Percentiles rank a stretch among this genome's conserved stretches.
phyloP scores from a whole-genome alignment of 164 flowering plant species.

The Piper betle region DNA sequence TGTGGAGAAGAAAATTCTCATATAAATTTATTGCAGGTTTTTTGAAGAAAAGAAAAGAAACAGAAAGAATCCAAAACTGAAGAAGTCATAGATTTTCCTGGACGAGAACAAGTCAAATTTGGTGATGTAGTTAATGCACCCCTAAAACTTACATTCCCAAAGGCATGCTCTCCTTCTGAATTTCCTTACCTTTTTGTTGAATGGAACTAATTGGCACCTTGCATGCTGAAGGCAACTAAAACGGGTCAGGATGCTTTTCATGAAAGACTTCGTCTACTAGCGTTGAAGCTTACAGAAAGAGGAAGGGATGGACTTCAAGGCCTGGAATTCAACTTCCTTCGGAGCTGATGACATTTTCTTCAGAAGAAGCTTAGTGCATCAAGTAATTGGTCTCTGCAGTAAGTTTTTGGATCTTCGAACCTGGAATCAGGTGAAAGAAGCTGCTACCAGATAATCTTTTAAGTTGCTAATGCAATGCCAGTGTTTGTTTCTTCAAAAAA shows the following conservation, averaged over 20 bases:
- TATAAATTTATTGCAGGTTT: conserved; percentile 25
- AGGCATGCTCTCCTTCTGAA: conserved; percentile 31
- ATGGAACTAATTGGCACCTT: not conserved
- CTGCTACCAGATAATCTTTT: no score
- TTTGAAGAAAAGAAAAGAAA: conserved; percentile 56
- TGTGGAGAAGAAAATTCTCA: no score
- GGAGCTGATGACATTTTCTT: not conserved
- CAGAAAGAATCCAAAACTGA: conserved; percentile 38
- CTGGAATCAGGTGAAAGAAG: no score
- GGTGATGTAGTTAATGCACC: conserved; percentile 75
- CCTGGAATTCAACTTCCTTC: conserved; percentile 52
- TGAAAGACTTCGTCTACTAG: conserved; percentile 71
- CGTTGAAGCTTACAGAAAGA: conserved; percentile 78
- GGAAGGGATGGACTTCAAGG: conserved; percentile 57
- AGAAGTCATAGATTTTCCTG: conserved; percentile 40
- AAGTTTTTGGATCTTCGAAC: no score
- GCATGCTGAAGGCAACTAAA: conserved; percentile 30
- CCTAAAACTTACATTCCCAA: conserved; percentile 59
- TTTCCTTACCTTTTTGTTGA: not conserved
- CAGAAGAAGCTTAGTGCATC: no score
- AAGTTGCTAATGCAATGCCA: no score
- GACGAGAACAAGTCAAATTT: conserved; percentile 24
- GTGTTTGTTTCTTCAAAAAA: no score
- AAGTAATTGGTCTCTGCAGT: no score
- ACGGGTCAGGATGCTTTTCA: conserved; percentile 44